Base-by-base conservation (phyloP, 169 alveolate species). In the Plasmodium ovale region DNA sequence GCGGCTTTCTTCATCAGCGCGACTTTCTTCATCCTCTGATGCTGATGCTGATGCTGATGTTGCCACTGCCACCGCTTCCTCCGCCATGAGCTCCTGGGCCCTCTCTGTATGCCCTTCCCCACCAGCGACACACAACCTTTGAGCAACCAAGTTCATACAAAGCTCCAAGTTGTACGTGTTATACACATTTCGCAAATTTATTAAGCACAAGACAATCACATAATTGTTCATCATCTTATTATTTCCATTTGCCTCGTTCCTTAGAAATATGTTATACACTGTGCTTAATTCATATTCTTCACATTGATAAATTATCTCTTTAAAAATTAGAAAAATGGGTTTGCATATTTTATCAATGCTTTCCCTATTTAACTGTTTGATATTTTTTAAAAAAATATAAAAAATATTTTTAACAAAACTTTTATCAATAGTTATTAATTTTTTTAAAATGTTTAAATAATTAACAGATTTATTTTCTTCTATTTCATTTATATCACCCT, bases 401-500 rank as follows among this genome's bases (percentile, higher is more conserved):
- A 85, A 85, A 12, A 85, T 62, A 67, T 85, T 85, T 85, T 85
- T 85, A 7, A 85, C 91, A 56, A 85, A 68, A 85, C 87, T 68
- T 68, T 69, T 85, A 85, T 69, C 60, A 53, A 85, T 85, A 44
- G 59, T 42, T 29, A 85, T 85, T 51, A 85, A 47, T 85, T 68
- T 85, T 85, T 85, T 67, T 56, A 85, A 69, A 4, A 85, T 16
- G 35, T 56, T 70, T 25, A 85, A 58, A 64, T 58, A 74, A 60
- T 85, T 54, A 14, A 56, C 69, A 44, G 72, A n/a, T 7, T 60
- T 19, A 49, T 60, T 7, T 23, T 19, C 39, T 12, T n/a, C 56
- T 16, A n/a, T 35, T 10, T 56, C 21, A 23, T 69, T 29, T 3
- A 39, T 42, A 3, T 37, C 31, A 23, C 37, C 84, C 6, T 23